Evolutionary conservation across 768 basidiomycete genomes (phyloP).

Genomic region (Psilocybe cyanescens): DNA sequence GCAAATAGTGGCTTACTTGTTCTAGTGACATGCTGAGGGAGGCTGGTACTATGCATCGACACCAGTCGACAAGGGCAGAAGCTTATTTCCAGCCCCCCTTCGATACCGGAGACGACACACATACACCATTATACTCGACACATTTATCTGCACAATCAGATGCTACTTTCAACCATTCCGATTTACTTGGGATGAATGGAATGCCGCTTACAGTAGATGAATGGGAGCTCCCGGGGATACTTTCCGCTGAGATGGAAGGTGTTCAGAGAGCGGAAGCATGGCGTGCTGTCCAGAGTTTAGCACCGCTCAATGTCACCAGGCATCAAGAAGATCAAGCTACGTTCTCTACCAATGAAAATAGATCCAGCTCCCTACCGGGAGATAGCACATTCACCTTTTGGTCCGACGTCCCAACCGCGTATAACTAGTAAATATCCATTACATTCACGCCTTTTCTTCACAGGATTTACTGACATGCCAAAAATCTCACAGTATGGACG

Average conservation of each 20-base stretch:
- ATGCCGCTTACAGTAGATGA: neutral
- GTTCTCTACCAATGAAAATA: neutral
- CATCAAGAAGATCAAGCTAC: neutral
- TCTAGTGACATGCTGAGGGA: neutral
- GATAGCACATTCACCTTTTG: neutral
- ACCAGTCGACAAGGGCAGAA: neutral
- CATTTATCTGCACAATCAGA: too few species aligned
- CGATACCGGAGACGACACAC: neutral
- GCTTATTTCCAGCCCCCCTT: neutral
- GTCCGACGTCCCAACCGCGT: neutral
- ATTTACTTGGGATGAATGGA: neutral
- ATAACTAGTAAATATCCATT: neutral
- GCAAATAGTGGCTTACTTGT: neutral
- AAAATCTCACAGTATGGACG: neutral
- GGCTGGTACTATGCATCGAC: neutral
- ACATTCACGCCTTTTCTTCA: neutral
- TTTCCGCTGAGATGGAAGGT: neutral
- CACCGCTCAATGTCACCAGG: too few species aligned
- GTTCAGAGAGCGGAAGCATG: neutral
- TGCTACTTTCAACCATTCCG: too few species aligned
- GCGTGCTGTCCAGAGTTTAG: neutral
- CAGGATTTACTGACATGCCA: too few species aligned
- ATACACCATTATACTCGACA: neutral
- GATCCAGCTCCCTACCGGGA: neutral
- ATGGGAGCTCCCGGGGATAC: neutral